phyloP scores from a whole-genome alignment of 2,329 filamentous ascomycete species.

The Diaporthe eres region DNA sequence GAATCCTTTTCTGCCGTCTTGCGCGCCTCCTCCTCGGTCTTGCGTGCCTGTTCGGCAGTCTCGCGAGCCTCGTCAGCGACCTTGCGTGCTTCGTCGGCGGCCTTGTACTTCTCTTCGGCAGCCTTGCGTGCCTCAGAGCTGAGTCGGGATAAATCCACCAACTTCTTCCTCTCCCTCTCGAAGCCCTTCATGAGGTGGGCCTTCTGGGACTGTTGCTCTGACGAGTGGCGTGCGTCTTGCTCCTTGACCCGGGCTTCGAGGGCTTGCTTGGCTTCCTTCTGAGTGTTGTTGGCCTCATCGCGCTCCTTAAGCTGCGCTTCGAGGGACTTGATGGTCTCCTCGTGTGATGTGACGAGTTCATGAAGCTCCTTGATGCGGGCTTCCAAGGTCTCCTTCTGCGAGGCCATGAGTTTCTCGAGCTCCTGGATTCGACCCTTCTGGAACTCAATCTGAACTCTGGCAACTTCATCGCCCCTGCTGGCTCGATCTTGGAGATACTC shows the following conservation, averaged over 20 bases:
- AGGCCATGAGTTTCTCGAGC: not conserved
- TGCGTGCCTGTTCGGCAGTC: too few relatives aligned
- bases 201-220: not conserved
- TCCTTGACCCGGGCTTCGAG: not conserved
- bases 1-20: too few relatives aligned
- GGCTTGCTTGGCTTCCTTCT: not conserved
- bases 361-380: not conserved
- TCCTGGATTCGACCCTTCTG: not conserved
- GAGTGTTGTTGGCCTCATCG: not conserved
- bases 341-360: too few relatives aligned
- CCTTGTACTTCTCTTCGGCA: not conserved
- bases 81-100: not conserved
- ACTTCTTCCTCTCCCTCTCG: not conserved
- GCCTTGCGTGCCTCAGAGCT: not conserved
- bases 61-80: too few relatives aligned
- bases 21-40: too few relatives aligned
- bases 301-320: not conserved
- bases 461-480: not conserved
- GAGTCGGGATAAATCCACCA: not conserved
- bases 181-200: not conserved
- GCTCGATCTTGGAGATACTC: not conserved
- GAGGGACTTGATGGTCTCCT: not conserved
- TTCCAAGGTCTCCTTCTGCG: not conserved
- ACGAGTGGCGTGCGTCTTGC: not conserved
- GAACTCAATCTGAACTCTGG: not conserved